Percentiles rank a stretch among this genome's conserved stretches.
These are phyloP conservation scores for Lactarius akahatsu DNA, from an alignment of 768 basidiomycete genomes.

Conservation along the genomic window DNA sequence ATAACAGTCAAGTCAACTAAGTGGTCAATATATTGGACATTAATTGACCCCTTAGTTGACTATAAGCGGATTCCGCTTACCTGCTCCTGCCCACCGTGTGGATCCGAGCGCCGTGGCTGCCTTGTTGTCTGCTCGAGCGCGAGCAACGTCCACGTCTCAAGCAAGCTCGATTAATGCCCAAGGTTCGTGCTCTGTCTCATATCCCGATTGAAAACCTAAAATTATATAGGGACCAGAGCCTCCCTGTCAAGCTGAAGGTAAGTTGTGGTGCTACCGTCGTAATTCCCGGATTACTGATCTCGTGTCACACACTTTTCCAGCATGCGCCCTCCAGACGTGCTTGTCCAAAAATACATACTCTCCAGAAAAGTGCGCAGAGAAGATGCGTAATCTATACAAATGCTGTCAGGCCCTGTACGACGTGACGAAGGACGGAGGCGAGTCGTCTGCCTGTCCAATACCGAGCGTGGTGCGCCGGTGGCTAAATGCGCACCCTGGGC, in stretches of 20 bases:
- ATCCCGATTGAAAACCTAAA: not conserved
- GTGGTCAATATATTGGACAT: too few relatives aligned
- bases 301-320: conserved; percentile 37
- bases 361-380: conserved; percentile 59
- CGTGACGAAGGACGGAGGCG: conserved; percentile 38
- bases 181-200: conserved; percentile 14
- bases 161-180: not conserved
- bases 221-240: conserved; percentile 11
- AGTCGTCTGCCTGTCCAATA: conserved; percentile 64
- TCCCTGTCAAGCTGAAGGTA: conserved; percentile 29
- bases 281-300: not conserved
- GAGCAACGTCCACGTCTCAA: not conserved
- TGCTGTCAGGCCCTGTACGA: conserved; percentile 65
- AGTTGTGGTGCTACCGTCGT: not conserved
- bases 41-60: too few relatives aligned
- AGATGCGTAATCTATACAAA: conserved; percentile 53
- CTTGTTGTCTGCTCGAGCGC: too few relatives aligned
- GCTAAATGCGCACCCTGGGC: conserved; percentile 51
- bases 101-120: too few relatives aligned
- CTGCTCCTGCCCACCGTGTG: too few relatives aligned
- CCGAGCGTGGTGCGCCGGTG: conserved; percentile 53
- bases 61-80: too few relatives aligned
- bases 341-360: conserved; percentile 61
- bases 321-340: conserved; percentile 63
- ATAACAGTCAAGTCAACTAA: too few relatives aligned